phyloP scores from a whole-genome alignment of 441 rosid species.

The Corymbia citriodora region DNA sequence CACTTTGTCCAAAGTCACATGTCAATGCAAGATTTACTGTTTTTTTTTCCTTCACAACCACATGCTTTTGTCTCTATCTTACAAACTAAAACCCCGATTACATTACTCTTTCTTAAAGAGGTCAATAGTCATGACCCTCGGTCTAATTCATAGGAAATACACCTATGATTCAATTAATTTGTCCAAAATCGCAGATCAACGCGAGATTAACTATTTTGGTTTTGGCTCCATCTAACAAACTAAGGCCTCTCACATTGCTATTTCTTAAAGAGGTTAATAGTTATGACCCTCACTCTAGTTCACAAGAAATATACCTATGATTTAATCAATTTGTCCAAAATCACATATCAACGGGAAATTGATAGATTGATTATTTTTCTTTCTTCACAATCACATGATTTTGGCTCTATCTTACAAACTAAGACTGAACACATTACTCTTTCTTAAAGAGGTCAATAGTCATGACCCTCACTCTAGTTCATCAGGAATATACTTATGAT shows the following conservation, averaged over 20 bases:
- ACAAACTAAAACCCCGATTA: not conserved
- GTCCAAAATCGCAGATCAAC: fast-evolving
- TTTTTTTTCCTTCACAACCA: not conserved
- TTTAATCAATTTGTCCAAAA: not conserved
- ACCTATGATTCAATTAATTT: not conserved
- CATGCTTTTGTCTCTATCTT: slow-evolving; percentile 1
- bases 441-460: not conserved
- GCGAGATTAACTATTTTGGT: not conserved
- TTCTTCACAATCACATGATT: not conserved
- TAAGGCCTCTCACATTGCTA: not conserved
- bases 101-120: not conserved
- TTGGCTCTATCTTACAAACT: not conserved
- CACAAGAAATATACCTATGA: not conserved
- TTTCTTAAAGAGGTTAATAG: not conserved
- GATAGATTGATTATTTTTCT: not conserved
- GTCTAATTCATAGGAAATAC: not conserved
- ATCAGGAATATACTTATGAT: too few relatives aligned
- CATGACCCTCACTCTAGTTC: not conserved
- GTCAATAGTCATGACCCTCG: not conserved
- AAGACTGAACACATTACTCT: not conserved
- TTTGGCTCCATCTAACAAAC: not conserved
- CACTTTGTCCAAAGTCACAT: not conserved
- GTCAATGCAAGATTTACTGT: not conserved
- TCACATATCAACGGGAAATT: not conserved
- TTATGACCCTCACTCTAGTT: not conserved